Conservation (phyloP, 352 stramenopile species). For the Blastocystis sp. region DNA sequence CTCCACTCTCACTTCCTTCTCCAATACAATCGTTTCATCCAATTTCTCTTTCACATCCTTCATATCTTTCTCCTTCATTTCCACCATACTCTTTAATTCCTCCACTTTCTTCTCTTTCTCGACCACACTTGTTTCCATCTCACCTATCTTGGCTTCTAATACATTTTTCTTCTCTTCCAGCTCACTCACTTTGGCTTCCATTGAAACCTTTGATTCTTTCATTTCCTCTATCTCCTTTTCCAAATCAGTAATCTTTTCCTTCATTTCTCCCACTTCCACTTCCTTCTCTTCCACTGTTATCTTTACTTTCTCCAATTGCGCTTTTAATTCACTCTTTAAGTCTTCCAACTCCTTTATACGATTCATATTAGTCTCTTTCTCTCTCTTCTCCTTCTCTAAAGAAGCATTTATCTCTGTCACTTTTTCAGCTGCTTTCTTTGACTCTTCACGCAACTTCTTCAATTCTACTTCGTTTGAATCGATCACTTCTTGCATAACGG, state of each 20-base stretch:
- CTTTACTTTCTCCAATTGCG: background rate
- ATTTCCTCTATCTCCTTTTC: background rate
- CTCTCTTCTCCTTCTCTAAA: background rate
- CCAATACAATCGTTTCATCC: background rate
- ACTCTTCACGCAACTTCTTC: no score
- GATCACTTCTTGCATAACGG: constrained; percentile 61
- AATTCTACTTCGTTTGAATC: constrained; percentile 27
- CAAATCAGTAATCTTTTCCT: background rate
- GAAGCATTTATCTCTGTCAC: no score
- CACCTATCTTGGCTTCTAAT: background rate
- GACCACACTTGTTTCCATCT: background rate
- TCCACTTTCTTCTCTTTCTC: background rate
- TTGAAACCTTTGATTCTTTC: background rate
- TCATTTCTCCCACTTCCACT: background rate
- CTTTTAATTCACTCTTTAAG: no score
- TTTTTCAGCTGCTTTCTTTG: background rate
- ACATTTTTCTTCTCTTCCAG: background rate
- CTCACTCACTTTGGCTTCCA: background rate
- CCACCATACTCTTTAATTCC: background rate
- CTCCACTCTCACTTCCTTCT: background rate
- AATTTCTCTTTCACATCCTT: background rate
- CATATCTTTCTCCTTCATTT: background rate
- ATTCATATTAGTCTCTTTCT: no score
- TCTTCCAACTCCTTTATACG: no score
- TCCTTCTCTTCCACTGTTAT: background rate